A percentile compares a stretch with the other conserved stretches of the same genome.
phyloP scores from a whole-genome alignment of 1,139 yeast genomes.

The Blastobotrys indianensis region DNA sequence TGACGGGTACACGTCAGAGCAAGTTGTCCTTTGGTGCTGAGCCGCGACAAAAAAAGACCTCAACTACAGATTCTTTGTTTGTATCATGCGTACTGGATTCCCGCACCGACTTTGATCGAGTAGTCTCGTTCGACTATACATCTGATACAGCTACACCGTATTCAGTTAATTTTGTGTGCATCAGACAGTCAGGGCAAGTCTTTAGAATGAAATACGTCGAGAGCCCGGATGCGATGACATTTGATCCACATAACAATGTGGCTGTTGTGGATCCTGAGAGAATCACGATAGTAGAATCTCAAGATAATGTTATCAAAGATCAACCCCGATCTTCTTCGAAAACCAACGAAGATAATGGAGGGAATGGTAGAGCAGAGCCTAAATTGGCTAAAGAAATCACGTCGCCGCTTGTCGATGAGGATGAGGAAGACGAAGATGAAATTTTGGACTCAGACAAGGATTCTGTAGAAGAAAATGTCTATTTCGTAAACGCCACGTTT shows the following conservation, averaged over 20 bases:
- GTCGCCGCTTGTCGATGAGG: conserved; percentile 16
- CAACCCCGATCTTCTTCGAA: too few relatives aligned
- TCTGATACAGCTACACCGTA: conserved; percentile 43
- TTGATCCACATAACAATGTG: conserved; percentile 69
- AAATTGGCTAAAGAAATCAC: conserved; percentile 15
- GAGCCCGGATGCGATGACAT: conserved; percentile 55
- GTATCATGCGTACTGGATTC: conserved; percentile 73
- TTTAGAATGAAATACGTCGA: conserved; percentile 74
- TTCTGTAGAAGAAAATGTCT: conserved; percentile 1
- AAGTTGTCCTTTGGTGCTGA: not conserved
- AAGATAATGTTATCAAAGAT: not conserved
- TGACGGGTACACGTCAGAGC: not conserved
- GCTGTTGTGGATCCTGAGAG: conserved; percentile 64
- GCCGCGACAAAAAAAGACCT: conserved; percentile 12
- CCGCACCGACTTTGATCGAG: conserved; percentile 71
- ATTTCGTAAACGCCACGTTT: conserved; percentile 9
- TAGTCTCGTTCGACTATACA: conserved; percentile 77
- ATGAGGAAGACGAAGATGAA: conserved; percentile 20
- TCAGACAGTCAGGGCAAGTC: conserved; percentile 84
- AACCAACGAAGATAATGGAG: not conserved
- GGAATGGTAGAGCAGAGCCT: conserved; percentile 16
- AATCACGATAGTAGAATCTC: conserved; percentile 26
- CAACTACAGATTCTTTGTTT: conserved; percentile 43
- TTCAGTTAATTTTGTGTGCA: conserved; percentile 64
- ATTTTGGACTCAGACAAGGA: conserved; percentile 25